Conservation (phyloP, 2,329 filamentous ascomycete genomes). For the Aspergillus ruber region DNA sequence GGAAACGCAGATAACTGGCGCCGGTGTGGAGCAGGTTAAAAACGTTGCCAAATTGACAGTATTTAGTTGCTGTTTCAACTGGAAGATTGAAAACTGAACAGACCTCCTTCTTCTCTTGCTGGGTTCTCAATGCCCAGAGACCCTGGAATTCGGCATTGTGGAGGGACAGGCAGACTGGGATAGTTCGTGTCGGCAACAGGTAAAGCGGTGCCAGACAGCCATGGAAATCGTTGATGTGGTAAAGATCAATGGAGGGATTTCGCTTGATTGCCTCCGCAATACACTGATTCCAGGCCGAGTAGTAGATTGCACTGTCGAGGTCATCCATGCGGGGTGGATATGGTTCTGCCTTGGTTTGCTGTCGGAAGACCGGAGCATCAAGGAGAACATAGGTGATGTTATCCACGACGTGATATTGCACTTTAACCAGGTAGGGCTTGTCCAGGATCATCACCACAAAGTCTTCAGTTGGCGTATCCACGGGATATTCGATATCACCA, state of each 20-base stretch:
- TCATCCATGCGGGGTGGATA: conserved; percentile 66
- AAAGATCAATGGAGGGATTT: conserved; percentile 54
- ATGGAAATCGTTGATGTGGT: conserved; percentile 63
- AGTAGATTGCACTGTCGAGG: conserved; percentile 61
- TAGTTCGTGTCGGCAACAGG: conserved; percentile 52
- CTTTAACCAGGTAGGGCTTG: conserved; percentile 54
- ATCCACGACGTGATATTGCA: conserved; percentile 57
- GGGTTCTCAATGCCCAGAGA: conserved; percentile 60
- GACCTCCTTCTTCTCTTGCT: conserved; percentile 56
- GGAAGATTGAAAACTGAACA: conserved; percentile 59
- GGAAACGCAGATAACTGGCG: conserved; percentile 58
- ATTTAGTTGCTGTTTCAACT: conserved; percentile 50
- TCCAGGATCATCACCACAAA: conserved; percentile 59
- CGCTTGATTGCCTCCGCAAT: conserved; percentile 58
- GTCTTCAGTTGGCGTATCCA: conserved; percentile 52
- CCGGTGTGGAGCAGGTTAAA: conserved; percentile 65
- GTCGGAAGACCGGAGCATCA: conserved; percentile 60
- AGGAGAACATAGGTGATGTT: conserved; percentile 65
- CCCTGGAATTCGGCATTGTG: conserved; percentile 67
- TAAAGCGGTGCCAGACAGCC: conserved; percentile 59
- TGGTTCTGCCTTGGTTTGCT: conserved; percentile 56
- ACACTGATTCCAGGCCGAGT: conserved; percentile 65
- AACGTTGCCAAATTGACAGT: conserved; percentile 62
- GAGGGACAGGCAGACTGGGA: conserved; percentile 58
- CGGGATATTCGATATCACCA: conserved; percentile 58